A percentile compares a stretch with the other conserved stretches of the same genome.
These are phyloP conservation scores for Mucor velutinosus DNA, from an alignment of 371 early-diverging fungal genomes.

Conservation along the genomic window DNA sequence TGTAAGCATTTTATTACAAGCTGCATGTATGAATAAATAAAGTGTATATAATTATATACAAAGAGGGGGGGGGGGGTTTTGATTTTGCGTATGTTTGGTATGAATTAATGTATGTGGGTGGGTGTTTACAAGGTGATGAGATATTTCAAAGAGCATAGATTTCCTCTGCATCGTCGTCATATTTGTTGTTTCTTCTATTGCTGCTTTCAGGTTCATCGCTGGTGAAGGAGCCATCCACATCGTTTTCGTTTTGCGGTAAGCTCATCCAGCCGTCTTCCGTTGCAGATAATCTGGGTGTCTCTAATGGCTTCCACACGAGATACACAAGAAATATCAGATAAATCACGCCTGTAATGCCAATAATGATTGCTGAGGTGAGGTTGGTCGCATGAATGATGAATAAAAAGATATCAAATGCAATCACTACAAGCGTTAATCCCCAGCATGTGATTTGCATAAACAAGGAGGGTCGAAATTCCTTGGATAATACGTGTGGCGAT, in stretches of 20 bases:
- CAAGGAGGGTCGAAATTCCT: conserved; percentile 46
- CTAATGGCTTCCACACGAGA: conserved; percentile 23
- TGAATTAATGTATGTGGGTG: not conserved
- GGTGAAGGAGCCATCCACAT: not conserved
- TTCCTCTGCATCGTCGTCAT: conserved; percentile 15
- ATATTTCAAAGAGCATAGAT: conserved; percentile 14
- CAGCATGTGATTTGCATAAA: conserved; percentile 28
- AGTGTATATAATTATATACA: not conserved
- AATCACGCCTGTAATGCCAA: conserved; percentile 11
- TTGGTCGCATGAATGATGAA: conserved; percentile 38
- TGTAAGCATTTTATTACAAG: not conserved
- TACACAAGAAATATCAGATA: conserved; percentile 28
- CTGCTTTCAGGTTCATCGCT: not conserved
- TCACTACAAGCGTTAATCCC: conserved; percentile 41
- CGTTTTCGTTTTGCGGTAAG: conserved; percentile 16
- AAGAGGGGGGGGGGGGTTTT: not conserved
- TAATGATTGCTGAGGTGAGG: conserved; percentile 9
- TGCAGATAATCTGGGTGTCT: not conserved
- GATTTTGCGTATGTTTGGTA: not conserved
- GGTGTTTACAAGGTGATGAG: not conserved
- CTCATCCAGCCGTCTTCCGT: conserved; percentile 25
- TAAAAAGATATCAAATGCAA: conserved; percentile 53
- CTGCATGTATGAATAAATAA: not conserved
- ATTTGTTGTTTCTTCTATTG: not conserved
- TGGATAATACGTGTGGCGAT: conserved; percentile 41